phyloP scores from a whole-genome alignment of 2,329 filamentous ascomycete species.

The Colletotrichum sp. region DNA sequence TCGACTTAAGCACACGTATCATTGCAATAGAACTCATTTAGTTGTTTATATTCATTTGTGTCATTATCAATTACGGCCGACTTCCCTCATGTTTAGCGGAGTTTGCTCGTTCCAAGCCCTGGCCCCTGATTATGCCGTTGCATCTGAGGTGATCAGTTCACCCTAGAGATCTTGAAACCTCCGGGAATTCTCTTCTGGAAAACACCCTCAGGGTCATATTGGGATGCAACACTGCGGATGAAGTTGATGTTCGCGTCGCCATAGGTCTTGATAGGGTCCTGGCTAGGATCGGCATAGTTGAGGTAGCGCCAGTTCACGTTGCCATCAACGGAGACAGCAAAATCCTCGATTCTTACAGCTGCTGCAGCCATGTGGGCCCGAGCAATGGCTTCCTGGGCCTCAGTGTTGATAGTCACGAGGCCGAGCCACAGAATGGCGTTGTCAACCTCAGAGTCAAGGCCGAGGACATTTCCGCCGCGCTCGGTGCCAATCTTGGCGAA shows the following conservation, averaged over 20 bases:
- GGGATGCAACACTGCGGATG: constrained; percentile 27
- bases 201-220: constrained; percentile 35
- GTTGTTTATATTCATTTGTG: background rate
- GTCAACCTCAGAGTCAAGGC: constrained; percentile 28
- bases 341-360: constrained; percentile 3
- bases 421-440: background rate
- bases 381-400: background rate
- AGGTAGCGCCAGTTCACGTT: constrained; percentile 47
- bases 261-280: constrained; percentile 40
- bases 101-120: fast-evolving
- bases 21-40: background rate
- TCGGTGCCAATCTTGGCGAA: constrained; percentile 31
- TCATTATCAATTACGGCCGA: background rate
- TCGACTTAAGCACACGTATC: background rate
- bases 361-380: background rate
- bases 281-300: constrained; percentile 44
- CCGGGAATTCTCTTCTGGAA: constrained; percentile 32
- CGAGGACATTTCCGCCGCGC: constrained; percentile 45
- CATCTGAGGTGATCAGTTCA: background rate
- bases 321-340: constrained; percentile 3
- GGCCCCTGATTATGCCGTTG: no score
- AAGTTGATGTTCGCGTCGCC: constrained; percentile 36
- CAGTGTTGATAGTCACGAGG: background rate
- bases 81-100: background rate
- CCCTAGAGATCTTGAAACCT: constrained; percentile 22